These are phyloP conservation scores for Zea mays DNA, from an alignment of 176 grass and related monocot species.

Conservation along the genomic window DNA sequence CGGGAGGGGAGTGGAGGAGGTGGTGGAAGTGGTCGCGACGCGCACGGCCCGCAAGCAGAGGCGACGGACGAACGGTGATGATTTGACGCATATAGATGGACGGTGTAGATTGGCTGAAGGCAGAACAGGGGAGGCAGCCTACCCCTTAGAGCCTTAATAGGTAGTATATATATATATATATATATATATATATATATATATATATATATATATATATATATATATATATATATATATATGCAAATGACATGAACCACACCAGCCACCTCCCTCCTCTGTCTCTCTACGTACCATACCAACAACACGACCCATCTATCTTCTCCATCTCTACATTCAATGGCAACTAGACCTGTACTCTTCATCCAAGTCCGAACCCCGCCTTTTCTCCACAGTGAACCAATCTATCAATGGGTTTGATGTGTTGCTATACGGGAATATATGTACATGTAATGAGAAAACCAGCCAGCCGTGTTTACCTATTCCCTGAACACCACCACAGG, in stretches of 20 bases:
- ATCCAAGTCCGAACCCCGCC: conserved; percentile 10
- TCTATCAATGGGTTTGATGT: conserved; percentile 34
- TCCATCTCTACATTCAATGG: conserved; percentile 42
- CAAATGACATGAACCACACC: conserved; percentile 41
- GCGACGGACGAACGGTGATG: too few species aligned
- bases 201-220: too few species aligned
- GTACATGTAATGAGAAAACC: conserved; percentile 55
- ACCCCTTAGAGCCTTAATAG: too few species aligned
- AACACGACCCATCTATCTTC: conserved; percentile 31
- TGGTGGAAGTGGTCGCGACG: too few species aligned
- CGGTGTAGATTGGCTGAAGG: too few species aligned
- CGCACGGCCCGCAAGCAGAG: too few species aligned
- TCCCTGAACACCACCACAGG: conserved; percentile 12
- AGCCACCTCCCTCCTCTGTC: conserved; percentile 39
- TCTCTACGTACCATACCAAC: conserved; percentile 14
- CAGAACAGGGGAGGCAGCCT: too few species aligned
- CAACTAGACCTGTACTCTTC: conserved; percentile 33
- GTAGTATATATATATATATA: too few species aligned
- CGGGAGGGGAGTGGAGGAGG: too few species aligned
- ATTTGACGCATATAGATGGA: too few species aligned
- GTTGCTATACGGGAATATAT: conserved; percentile 51
- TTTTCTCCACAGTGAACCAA: conserved; percentile 29
- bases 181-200: too few species aligned
- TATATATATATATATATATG: too few species aligned
- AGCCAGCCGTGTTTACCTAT: conserved; percentile 24